These are phyloP conservation scores for Phytophthora capsici DNA, from an alignment of 352 stramenopile genomes.

Conservation along the genomic window DNA sequence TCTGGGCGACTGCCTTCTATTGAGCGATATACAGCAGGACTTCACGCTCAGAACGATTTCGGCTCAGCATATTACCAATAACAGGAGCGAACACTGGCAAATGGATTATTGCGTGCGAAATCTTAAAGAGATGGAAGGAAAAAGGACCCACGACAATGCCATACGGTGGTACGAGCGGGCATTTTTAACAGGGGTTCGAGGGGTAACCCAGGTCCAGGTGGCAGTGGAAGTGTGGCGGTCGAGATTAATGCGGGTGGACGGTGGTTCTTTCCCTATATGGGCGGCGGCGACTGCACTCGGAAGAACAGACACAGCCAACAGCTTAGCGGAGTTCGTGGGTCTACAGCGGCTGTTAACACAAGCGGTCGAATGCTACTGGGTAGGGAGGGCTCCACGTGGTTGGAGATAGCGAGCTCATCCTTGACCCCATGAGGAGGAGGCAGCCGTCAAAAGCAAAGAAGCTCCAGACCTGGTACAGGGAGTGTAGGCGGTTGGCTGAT, in stretches of 20 bases:
- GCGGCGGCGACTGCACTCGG: slow-evolving; percentile 1
- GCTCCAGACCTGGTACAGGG: neutral
- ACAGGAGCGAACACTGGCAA: neutral
- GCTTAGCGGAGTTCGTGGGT: slow-evolving; percentile 4
- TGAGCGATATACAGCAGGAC: no score
- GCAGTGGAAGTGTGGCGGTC: no score
- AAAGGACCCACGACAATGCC: neutral
- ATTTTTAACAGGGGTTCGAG: slow-evolving; percentile 9
- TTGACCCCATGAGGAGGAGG: neutral
- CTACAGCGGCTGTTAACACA: neutral
- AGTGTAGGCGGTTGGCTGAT: neutral
- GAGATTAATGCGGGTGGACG: no score
- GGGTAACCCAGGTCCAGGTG: no score
- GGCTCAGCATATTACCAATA: neutral
- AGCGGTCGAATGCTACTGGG: neutral
- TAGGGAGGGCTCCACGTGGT: neutral
- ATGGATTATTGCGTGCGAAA: neutral
- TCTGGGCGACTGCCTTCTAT: no score
- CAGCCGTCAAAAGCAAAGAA: neutral
- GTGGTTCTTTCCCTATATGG: no score
- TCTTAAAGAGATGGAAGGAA: neutral
- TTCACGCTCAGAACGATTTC: no score
- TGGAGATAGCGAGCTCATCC: slow-evolving; percentile 1
- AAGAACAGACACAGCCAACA: neutral
- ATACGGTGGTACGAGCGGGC: neutral